These are phyloP conservation scores for Cladosporium sphaerospermum DNA, from an alignment of 2,329 filamentous ascomycete genomes.

Conservation along the genomic window DNA sequence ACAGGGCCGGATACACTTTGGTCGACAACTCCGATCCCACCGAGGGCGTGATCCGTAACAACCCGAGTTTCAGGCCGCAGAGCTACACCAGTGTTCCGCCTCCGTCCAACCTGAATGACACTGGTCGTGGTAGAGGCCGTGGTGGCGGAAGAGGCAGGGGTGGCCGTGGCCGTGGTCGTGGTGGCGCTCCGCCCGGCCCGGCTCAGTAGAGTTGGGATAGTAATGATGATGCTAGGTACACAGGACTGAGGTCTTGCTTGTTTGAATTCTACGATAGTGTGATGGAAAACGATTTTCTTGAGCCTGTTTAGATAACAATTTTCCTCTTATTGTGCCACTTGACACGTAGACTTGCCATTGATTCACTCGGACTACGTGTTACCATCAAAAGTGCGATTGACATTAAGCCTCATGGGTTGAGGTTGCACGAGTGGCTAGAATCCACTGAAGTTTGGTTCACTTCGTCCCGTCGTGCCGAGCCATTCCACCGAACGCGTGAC, in stretches of 20 bases:
- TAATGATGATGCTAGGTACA: no score
- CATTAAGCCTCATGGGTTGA: no score
- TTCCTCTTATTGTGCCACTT: no score
- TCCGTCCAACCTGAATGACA: slow-evolving; percentile 49
- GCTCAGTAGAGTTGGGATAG: background rate
- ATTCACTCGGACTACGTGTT: no score
- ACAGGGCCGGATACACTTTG: slow-evolving; percentile 40
- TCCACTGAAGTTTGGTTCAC: background rate
- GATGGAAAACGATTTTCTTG: no score
- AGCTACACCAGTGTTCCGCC: slow-evolving; percentile 51
- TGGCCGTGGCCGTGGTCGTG: slow-evolving; percentile 15
- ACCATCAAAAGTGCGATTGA: no score
- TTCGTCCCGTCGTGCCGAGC: background rate
- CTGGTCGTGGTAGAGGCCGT: slow-evolving; percentile 22
- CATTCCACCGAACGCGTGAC: background rate
- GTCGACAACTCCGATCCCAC: slow-evolving; percentile 46
- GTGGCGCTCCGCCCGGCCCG: slow-evolving; percentile 7
- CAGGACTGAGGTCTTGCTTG: no score
- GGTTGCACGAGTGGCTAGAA: no score
- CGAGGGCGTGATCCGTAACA: slow-evolving; percentile 49
- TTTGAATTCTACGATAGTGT: no score
- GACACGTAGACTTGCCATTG: no score
- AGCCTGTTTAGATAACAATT: no score
- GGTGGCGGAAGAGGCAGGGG: slow-evolving; percentile 19
- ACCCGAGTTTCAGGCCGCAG: slow-evolving; percentile 51